phyloP scores from a whole-genome alignment of 352 stramenopile genomes.

The Phytophthora boehmeriae region DNA sequence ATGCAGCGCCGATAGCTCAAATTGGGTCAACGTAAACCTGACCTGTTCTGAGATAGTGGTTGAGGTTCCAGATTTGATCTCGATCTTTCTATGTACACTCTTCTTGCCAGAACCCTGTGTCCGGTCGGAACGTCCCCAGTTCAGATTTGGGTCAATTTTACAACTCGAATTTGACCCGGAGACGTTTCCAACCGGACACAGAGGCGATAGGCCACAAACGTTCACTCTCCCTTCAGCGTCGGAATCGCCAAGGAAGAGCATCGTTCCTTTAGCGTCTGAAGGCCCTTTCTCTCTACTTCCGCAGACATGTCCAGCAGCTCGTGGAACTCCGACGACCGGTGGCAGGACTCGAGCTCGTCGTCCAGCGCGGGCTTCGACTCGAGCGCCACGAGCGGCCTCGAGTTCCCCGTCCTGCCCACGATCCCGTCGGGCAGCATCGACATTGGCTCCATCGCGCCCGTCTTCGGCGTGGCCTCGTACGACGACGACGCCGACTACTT shows the following conservation, averaged over 20 bases:
- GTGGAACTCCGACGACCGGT: slow-evolving; percentile 80
- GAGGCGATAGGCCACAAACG: neutral
- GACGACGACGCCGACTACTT: slow-evolving; percentile 87
- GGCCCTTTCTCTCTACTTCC: slow-evolving; percentile 3
- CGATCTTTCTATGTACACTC: too few species aligned
- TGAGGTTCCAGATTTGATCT: neutral
- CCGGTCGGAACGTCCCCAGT: too few species aligned
- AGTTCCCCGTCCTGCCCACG: slow-evolving; percentile 75
- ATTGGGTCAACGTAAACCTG: too few species aligned
- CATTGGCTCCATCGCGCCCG: slow-evolving; percentile 79
- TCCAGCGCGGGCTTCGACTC: slow-evolving; percentile 52
- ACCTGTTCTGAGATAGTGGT: too few species aligned
- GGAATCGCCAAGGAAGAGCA: neutral
- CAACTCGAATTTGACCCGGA: too few species aligned
- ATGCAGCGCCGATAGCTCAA: too few species aligned
- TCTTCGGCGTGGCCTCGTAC: slow-evolving; percentile 84
- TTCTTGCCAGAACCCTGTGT: too few species aligned
- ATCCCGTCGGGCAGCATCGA: slow-evolving; percentile 83
- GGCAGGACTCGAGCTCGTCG: slow-evolving; percentile 63
- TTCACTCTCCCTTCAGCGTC: slow-evolving; percentile 5
- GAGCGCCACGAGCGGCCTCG: slow-evolving; percentile 47
- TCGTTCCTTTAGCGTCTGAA: neutral
- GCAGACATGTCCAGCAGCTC: slow-evolving; percentile 48
- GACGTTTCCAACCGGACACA: too few species aligned
- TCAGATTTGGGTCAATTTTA: too few species aligned